Base-by-base conservation (phyloP, 2,329 filamentous ascomycete genomes). In the Microsporum ferrugineum region DNA sequence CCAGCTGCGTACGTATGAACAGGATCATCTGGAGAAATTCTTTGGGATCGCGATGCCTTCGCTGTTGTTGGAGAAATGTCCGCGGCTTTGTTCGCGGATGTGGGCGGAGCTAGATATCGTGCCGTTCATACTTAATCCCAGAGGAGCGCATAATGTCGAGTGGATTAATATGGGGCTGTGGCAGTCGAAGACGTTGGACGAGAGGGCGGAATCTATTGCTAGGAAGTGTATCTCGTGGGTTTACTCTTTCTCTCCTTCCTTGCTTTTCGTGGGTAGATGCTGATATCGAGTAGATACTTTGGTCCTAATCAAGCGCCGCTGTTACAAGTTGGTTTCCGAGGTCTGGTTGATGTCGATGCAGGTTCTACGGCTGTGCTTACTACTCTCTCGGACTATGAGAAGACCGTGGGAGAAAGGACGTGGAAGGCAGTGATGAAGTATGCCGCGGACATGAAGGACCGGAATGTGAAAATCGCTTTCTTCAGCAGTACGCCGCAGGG, bases 401-500 rank as follows among this genome's bases (percentile, higher is more conserved):
- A 78, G 3, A 87, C 85, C 0, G 88, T 88, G 57, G 75, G 79
- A 17, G 66, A 75, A 1, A 74, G 77, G 2, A 90, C 88, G 0
- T 91, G 87, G 86, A 76, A 81, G 43, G 78, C 85, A 0, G 83
- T 85, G 45, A 76, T 85, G 68, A 78, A 83, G 58, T 89, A 82
- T 66, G 85, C 83, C 56, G 73, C 81, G 39, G 80, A 83, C 33
- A 78, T 91, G 56, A 86, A 85, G 65, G 70, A 78, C 61, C 80
- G 83, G 57, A 84, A 86, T 61, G 80, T 82, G 63, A 87, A 84
- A 69, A 79, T 91, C 66, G 88, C 87, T 1, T 91, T 90, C 74
- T 91, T 91, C 78, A 90, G 86, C 70, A 84, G 84, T 60, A 91
- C 88, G 0, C 88, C 88, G 1, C 88, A 91, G 69, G 88, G 88